Evolutionary conservation across 2,329 filamentous ascomycete species (phyloP).

Genomic region (Sordariomycetes sp.): DNA sequence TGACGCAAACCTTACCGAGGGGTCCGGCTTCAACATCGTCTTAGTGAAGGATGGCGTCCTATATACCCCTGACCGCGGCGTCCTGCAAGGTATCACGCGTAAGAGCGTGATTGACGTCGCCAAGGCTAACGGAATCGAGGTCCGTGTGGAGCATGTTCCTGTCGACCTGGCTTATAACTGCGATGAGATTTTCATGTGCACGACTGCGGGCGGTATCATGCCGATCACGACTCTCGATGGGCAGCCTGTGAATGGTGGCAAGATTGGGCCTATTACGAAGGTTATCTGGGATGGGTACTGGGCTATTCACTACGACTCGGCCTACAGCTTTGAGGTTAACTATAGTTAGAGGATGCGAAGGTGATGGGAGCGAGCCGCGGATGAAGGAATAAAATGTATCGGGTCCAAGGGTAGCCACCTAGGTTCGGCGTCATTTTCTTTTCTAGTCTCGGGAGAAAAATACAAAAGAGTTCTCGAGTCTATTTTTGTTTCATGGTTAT

Average conservation of each 20-base stretch:
- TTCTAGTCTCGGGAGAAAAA: no score
- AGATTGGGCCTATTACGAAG: slow-evolving; percentile 29
- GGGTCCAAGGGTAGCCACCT: no score
- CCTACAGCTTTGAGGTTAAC: slow-evolving; percentile 18
- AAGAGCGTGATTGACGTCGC: slow-evolving; percentile 32
- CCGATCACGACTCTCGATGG: slow-evolving; percentile 33
- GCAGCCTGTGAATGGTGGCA: slow-evolving; percentile 22
- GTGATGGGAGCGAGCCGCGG: neutral
- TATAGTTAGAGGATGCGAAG: slow-evolving; percentile 9
- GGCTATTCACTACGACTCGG: slow-evolving; percentile 27
- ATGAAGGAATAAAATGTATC: no score
- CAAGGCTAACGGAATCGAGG: slow-evolving; percentile 15
- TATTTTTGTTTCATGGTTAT: no score
- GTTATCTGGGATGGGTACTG: slow-evolving; percentile 37
- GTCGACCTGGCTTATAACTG: slow-evolving; percentile 23
- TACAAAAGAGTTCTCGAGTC: no score
- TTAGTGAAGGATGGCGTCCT: slow-evolving; percentile 28
- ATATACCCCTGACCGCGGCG: slow-evolving; percentile 31
- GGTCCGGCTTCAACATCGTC: slow-evolving; percentile 33
- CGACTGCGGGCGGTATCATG: slow-evolving; percentile 38
- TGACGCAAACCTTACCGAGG: slow-evolving; percentile 33
- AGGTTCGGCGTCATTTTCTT: no score
- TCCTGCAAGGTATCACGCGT: slow-evolving; percentile 32
- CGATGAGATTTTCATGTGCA: slow-evolving; percentile 39
- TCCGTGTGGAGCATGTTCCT: slow-evolving; percentile 25